These are phyloP conservation scores for Pichia sp. DNA, from an alignment of 1,139 yeast genomes.

Conservation along the genomic window DNA sequence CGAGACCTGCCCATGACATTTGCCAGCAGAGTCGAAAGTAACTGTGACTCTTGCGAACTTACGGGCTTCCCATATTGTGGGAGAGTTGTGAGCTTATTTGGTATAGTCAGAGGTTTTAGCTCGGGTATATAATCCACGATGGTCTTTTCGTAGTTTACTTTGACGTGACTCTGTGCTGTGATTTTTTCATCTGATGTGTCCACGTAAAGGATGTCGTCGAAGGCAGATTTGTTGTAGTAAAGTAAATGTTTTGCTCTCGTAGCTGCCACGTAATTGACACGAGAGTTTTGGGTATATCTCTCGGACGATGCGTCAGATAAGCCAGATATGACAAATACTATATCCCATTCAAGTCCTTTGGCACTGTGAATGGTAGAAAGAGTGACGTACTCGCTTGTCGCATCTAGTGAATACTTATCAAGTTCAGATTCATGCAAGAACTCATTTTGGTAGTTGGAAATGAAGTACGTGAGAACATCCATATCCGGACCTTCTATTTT, in stretches of 20 bases:
- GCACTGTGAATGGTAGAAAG: conserved; percentile 65
- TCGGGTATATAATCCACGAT: conserved; percentile 8
- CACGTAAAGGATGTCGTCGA: conserved; percentile 15
- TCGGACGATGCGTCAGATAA: background rate
- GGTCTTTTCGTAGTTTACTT: conserved; percentile 4
- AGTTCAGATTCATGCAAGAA: conserved; percentile 3
- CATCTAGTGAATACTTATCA: conserved; percentile 3
- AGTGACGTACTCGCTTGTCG: conserved; percentile 30
- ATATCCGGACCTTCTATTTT: background rate
- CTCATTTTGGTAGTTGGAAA: conserved; percentile 26
- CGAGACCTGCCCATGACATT: no score
- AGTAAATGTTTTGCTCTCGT: conserved; percentile 55
- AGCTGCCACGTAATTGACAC: conserved; percentile 46
- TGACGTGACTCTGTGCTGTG: background rate
- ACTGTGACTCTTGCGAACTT: no score
- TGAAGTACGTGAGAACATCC: conserved; percentile 1
- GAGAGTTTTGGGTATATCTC: conserved; percentile 3
- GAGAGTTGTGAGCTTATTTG: conserved; percentile 8
- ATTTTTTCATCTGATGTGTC: conserved; percentile 11
- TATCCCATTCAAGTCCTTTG: conserved; percentile 65
- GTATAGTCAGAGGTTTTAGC: conserved; percentile 1
- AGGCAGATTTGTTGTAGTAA: conserved; percentile 31
- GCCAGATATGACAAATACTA: conserved; percentile 41
- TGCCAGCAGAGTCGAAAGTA: no score
- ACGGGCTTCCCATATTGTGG: conserved; percentile 7